These are phyloP conservation scores for Leishmania aethiopica DNA, from an alignment of 208 protist genomes.

Conservation along the genomic window DNA sequence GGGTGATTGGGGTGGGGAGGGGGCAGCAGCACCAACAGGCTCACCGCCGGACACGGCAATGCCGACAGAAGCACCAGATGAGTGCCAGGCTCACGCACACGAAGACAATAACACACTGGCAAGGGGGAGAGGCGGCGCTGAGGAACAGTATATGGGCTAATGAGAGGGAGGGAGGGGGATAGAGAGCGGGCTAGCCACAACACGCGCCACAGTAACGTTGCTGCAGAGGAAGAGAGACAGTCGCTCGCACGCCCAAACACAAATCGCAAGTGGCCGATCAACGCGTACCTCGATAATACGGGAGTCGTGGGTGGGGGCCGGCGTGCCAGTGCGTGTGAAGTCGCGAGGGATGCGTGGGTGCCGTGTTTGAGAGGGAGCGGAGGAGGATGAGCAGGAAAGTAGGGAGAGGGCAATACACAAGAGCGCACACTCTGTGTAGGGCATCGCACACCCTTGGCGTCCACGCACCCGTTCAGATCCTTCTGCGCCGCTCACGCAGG, in stretches of 20 bases:
- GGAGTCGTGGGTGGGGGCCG: neutral
- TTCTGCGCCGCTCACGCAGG: neutral
- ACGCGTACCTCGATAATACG: neutral
- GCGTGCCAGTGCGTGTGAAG: neutral
- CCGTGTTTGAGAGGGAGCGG: neutral
- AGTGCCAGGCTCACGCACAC: neutral
- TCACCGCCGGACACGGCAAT: neutral
- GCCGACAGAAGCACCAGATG: neutral
- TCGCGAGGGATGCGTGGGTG: neutral
- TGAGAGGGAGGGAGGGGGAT: neutral
- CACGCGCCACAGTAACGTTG: neutral
- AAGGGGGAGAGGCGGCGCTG: neutral
- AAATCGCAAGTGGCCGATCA: neutral
- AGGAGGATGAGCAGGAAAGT: neutral
- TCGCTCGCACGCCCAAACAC: neutral
- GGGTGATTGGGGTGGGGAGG: slow-evolving; percentile 3
- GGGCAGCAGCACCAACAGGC: neutral
- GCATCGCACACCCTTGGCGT: neutral
- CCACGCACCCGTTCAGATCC: neutral
- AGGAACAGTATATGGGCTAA: neutral
- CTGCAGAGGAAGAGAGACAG: neutral
- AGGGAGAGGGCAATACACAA: neutral
- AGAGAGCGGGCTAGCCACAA: neutral
- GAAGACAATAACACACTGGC: neutral
- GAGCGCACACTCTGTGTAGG: neutral